Percentiles rank a stretch among this genome's conserved stretches.
Evolutionary conservation across 2,329 filamentous ascomycete species (phyloP).

Genomic region (Colletotrichum sp.): DNA sequence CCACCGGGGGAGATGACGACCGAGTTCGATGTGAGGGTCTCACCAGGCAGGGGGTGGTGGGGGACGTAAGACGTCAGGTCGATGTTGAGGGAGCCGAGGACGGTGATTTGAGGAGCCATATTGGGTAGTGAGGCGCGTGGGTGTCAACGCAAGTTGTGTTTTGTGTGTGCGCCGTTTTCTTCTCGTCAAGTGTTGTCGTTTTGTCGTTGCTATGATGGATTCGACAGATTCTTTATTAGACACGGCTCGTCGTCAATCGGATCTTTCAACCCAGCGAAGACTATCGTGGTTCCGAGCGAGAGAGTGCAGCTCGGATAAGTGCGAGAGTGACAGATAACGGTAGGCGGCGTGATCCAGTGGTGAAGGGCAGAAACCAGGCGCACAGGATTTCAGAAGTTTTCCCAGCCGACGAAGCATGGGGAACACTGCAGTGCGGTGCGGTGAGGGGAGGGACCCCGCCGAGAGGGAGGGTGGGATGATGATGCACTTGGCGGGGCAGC

Average conservation of each 20-base stretch:
- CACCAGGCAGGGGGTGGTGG: conserved; percentile 81
- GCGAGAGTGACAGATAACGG: conserved; percentile 1
- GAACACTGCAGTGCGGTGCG: background rate
- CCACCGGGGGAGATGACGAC: conserved; percentile 86
- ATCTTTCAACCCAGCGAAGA: background rate
- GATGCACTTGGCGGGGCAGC: conserved; percentile 13
- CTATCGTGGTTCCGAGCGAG: background rate
- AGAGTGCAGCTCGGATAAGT: conserved; percentile 1
- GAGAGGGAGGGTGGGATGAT: conserved; percentile 12
- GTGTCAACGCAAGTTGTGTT: background rate
- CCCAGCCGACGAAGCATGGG: background rate
- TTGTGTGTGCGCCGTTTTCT: background rate
- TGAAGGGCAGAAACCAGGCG: background rate
- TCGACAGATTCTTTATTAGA: background rate
- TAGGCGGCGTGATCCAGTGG: background rate
- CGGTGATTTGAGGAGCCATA: conserved; percentile 63
- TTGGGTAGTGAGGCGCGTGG: background rate
- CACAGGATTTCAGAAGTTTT: conserved; percentile 6
- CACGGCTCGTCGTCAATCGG: background rate
- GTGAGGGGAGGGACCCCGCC: conserved; percentile 4
- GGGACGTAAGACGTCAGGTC: conserved; percentile 90
- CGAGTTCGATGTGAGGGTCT: conserved; percentile 81
- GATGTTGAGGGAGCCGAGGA: conserved; percentile 93
- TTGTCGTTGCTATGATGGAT: background rate
- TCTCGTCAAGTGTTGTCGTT: background rate